Base-by-base conservation (phyloP, 306 rosid species). In the Quercus agrifolia region DNA sequence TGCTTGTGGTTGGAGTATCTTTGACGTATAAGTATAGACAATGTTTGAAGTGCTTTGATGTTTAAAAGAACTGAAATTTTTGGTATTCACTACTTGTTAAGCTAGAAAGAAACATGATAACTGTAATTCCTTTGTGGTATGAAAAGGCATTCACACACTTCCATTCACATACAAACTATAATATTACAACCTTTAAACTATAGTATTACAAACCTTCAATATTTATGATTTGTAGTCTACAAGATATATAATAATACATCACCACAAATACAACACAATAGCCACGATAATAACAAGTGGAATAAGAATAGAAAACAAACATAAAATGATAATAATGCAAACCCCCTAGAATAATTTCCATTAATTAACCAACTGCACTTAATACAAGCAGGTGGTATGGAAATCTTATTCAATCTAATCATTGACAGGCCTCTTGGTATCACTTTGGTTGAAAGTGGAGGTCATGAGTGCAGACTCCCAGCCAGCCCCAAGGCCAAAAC, bases 391-490 rank as follows among this genome's bases (percentile, higher is more conserved):
- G 30, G 49, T 56, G 41, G 51, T 23, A 20, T 20, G 33, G 51
- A 59, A 23, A 69, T 25, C 69, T 44, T 83, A 71, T 58, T 56
- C 18, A 5, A 51, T 38, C 21, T 41, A 71, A 67, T 73, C 68
- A 44, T 61, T 71, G 57, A 28, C 62, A 49, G 54, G 54, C 74
- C 69, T 30, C 31, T 76, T 78, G 41, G 71, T 78, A 15, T 85
- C 84, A 17, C 57, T 79, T 59, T 87, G 89, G 87, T 63, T 62
- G 70, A 83, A 82, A 70, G 83, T 56, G 4, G 91, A 67, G 77
- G 86, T 21, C 78, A 82, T 46, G 77, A 84, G 77, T 4, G 90
- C 75, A 13, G 87, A 76, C 57, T 89, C 90, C 92, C 89, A 86
- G 8, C 78, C 84, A n/a, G 69, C 69, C 25, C 64, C 63, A 33